Evolutionary conservation across 768 basidiomycete species (phyloP), one percentile per base, ranked within the genome.

Genomic region (Xerocomellus chrysenteron): DNA sequence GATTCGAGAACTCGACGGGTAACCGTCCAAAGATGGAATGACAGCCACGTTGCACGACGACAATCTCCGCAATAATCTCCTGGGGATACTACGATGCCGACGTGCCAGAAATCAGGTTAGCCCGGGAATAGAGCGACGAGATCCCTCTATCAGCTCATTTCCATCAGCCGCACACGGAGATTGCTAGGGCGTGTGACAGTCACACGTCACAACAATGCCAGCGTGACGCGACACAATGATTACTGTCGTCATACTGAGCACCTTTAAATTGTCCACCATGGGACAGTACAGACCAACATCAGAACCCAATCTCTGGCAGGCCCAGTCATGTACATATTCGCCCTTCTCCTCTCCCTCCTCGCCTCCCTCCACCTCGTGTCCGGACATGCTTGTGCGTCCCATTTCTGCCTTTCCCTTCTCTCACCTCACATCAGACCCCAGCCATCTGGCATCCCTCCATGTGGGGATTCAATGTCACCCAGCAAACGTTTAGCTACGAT

Each of bases 391-490:
- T n/a, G 68, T 69, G 10, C 47, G 68, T 61, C 32, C 4, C n/a
- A 5, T 33, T 2, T 21, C 11, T 30, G 8, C 17, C 11, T 9
- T 5, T 11, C 9, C 7, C 10, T 12, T 26, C 8, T 3, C 16
- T 8, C 24, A 8, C 16, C 56, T 57, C 10, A 63, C 45, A 30
- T 9, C 11, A 42, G 13, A 6, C 19, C 43, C 9, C 54, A 82
- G 83, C 80, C n/a, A 59, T 82, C 16, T 85, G 71, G 70, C 77
- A 82, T 55, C 78, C 82, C 4, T 78, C 80, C 67, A 86, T 87
- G 83, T 86, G 62, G 56, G 86, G 87, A 1, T 88, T 84, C 75
- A 86, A 87, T 52, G 85, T 85, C n/a, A 86, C 85, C 1, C 55
- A 61, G 8, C 46, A 76, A 37, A 80, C 81, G 1, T 86, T 78